Evolutionary conservation across 495 filamentous ascomycete genomes (phyloP), one percentile per base, ranked within the genome.

Genomic region (Xylaria curta): DNA sequence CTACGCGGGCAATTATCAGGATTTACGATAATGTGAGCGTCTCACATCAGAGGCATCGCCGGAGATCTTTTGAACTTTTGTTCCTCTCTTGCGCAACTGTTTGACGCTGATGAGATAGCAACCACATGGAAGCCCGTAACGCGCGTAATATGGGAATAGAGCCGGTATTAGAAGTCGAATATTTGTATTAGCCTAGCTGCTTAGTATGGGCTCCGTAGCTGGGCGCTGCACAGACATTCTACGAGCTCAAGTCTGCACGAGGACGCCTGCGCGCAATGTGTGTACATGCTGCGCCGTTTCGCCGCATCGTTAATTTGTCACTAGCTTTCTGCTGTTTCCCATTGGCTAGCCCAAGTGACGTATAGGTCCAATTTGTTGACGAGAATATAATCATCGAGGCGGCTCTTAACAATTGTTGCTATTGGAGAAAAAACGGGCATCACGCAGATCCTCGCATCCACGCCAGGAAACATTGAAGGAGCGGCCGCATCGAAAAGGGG

Each of bases 201-300:
- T 64, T 40, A 66, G 31, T 66, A 38, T 36, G 17, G 53, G 31
- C 31, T 40, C n/a, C 64, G 46, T 40, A 28, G 26, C 62, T 65
- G 26, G 6, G 38, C 26, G 21, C 64, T 8, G 42, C 8, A 49
- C 15, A 24, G 12, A 24, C 33, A 21, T 60, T 24, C 0, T 44
- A n/a, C 33, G 21, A 38, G 26, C 61, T 28, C 1, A n/a, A 28
- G 6, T 46, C 15, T 28, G 24, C 42, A 26, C 13, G 33, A 33
- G 36, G 61, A 38, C 17, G 33, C 19, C 9, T 21, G 31, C 58
- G 58, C 31, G 33, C 21, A 59, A 59, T 60, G 58, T 21, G 17
- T 60, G 33, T 38, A 13, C 24, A 42, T 12, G 62, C 24, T 65
- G 62, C 26, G 19, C 38, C 24, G 31, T 42, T 64, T 54, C 21